phyloP scores from a whole-genome alignment of 2,329 filamentous ascomycete genomes.

The Aspergillus texensis region DNA sequence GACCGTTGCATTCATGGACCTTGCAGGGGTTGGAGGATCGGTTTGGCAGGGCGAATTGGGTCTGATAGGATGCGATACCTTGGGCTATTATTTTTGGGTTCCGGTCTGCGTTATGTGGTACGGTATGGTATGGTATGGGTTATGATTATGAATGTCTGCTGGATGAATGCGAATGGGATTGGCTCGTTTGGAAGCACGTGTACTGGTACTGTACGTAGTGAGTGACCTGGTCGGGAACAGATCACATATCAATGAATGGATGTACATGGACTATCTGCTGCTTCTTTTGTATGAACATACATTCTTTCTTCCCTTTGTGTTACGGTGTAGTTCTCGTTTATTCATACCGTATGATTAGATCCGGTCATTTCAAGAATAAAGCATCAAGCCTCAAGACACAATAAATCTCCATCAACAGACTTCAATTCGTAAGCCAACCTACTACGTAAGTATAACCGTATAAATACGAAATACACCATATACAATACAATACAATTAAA shows the following conservation, averaged over 20 bases:
- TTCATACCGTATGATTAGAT: too few species aligned
- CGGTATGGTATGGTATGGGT: background rate
- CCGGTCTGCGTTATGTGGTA: background rate
- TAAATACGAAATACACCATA: background rate
- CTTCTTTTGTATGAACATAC: too few species aligned
- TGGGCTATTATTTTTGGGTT: background rate
- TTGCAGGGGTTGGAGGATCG: background rate
- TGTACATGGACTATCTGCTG: background rate
- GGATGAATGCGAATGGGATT: background rate
- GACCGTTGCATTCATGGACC: background rate
- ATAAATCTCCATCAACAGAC: too few species aligned
- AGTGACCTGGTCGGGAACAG: background rate
- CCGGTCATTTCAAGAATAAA: too few species aligned
- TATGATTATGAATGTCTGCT: background rate
- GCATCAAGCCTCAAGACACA: too few species aligned
- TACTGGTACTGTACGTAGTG: background rate
- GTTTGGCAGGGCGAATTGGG: background rate
- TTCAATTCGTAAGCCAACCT: too few species aligned
- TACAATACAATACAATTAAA: background rate
- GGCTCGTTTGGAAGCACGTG: too few species aligned
- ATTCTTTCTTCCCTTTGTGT: too few species aligned
- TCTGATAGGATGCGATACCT: background rate
- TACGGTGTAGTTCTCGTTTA: too few species aligned
- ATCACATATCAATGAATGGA: background rate
- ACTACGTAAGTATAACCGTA: too few species aligned